phyloP scores from a whole-genome alignment of 352 stramenopile genomes.

The Phytophthora kernoviae region DNA sequence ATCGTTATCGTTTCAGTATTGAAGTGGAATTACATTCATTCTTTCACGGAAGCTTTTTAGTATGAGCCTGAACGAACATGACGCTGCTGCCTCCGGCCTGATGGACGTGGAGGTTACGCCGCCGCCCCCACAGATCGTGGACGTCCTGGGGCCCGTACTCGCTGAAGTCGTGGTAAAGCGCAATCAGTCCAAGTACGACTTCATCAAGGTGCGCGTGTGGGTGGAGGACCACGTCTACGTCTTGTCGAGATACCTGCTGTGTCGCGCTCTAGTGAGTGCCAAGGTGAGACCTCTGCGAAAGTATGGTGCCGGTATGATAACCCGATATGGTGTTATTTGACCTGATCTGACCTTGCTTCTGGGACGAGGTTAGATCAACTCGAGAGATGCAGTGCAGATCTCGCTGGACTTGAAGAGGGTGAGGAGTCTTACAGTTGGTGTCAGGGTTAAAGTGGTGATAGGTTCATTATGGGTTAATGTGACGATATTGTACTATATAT shows the following conservation, averaged over 20 bases:
- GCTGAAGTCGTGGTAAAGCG: slow-evolving; percentile 66
- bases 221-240: slow-evolving; percentile 91
- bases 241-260: slow-evolving; percentile 86
- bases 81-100: slow-evolving; percentile 28
- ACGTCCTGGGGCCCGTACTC: slow-evolving; percentile 35
- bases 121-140: slow-evolving; percentile 39
- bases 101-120: slow-evolving; percentile 39
- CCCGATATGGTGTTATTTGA: background rate
- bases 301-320: no score
- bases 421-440: background rate
- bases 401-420: slow-evolving; percentile 89
- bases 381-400: slow-evolving; percentile 86
- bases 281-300: slow-evolving; percentile 51
- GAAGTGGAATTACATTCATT: no score
- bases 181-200: slow-evolving; percentile 92
- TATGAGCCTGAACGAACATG: slow-evolving; percentile 44
- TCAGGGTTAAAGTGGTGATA: slow-evolving; percentile 1
- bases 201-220: slow-evolving; percentile 91
- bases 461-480: background rate
- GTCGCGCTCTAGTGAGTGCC: slow-evolving; percentile 80
- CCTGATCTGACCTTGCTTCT: background rate
- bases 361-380: slow-evolving; percentile 61
- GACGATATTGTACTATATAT: slow-evolving; percentile 6
- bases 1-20: slow-evolving; percentile 8
- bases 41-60: no score